Conservation (phyloP, 495 filamentous ascomycete genomes). For the Aspergillus coremiiformis region DNA sequence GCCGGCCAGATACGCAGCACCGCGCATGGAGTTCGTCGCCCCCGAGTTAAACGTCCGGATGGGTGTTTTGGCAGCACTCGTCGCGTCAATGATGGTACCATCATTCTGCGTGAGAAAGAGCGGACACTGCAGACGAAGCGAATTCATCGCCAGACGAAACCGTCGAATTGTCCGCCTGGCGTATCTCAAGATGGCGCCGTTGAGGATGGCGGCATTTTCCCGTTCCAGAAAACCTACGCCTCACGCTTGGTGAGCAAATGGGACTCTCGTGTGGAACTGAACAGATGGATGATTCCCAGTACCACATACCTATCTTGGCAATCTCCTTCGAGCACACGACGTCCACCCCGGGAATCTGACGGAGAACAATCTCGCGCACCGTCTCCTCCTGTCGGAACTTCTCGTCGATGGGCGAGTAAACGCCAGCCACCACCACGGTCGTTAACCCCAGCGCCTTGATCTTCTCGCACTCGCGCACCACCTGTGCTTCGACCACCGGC, state of each 20-base stretch:
- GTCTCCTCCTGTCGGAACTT: constrained; percentile 18
- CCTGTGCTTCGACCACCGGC: constrained; percentile 18
- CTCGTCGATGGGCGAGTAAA: constrained; percentile 33
- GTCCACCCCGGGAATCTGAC: no score
- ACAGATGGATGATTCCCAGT: no score
- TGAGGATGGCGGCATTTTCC: constrained; percentile 49
- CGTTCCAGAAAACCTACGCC: constrained; percentile 43
- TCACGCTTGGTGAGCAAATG: no score
- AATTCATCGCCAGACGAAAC: constrained; percentile 37
- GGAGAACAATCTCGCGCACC: no score
- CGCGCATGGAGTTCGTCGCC: constrained; percentile 46
- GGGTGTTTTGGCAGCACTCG: constrained; percentile 37
- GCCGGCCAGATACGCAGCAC: constrained; percentile 35
- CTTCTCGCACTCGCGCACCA: constrained; percentile 6
- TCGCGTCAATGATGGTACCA: constrained; percentile 41
- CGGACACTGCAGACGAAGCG: constrained; percentile 36
- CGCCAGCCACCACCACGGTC: constrained; percentile 29
- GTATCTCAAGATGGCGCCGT: constrained; percentile 40
- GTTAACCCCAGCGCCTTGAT: constrained; percentile 12
- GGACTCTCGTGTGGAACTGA: no score
- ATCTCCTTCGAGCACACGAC: no score
- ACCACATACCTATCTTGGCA: no score
- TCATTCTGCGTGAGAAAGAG: constrained; percentile 48
- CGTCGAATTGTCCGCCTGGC: constrained; percentile 36
- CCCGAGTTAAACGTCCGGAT: constrained; percentile 44